These are phyloP conservation scores for Vararia minispora DNA, from an alignment of 768 basidiomycete genomes.

Conservation along the genomic window DNA sequence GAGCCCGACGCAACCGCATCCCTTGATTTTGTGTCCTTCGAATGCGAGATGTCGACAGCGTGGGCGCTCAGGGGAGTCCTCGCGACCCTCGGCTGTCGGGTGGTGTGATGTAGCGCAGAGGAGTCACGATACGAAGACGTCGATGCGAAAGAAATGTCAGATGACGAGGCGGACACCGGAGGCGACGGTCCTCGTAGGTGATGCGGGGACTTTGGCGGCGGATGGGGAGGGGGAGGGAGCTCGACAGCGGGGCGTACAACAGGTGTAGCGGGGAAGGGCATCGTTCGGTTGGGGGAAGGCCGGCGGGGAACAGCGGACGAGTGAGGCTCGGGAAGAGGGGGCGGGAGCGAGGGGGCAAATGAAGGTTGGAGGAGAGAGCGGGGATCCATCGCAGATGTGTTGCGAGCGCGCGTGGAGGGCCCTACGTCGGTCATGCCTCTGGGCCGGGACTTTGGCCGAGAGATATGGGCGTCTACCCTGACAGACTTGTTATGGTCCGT, in stretches of 20 bases:
- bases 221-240: slow-evolving; percentile 9
- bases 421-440: slow-evolving; percentile 9
- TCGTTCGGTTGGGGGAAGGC: slow-evolving; percentile 9
- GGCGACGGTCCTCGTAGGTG: slow-evolving; percentile 1
- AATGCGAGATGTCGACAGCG: slow-evolving; percentile 5
- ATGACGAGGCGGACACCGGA: slow-evolving; percentile 10
- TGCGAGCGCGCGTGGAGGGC: slow-evolving; percentile 1
- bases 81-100: too few species aligned
- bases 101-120: too few species aligned
- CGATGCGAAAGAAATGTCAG: slow-evolving; percentile 12
- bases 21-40: slow-evolving; percentile 1
- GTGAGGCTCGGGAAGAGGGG: too few species aligned
- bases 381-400: too few species aligned
- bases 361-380: slow-evolving; percentile 7
- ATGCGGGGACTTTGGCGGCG: background rate
- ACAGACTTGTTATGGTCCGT: slow-evolving; percentile 1
- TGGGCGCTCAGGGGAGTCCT: too few species aligned
- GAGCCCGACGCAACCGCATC: too few species aligned
- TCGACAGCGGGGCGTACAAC: slow-evolving; percentile 4
- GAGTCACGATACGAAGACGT: slow-evolving; percentile 4
- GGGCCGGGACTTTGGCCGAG: slow-evolving; percentile 7
- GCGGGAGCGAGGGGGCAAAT: slow-evolving; percentile 10
- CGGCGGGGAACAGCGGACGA: slow-evolving; percentile 11
- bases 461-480: background rate
- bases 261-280: slow-evolving; percentile 4